A percentile compares a stretch with the other conserved stretches of the same genome.
Evolutionary conservation across 805 yeast species (phyloP).

Genomic region (Starmerella tilneyi): DNA sequence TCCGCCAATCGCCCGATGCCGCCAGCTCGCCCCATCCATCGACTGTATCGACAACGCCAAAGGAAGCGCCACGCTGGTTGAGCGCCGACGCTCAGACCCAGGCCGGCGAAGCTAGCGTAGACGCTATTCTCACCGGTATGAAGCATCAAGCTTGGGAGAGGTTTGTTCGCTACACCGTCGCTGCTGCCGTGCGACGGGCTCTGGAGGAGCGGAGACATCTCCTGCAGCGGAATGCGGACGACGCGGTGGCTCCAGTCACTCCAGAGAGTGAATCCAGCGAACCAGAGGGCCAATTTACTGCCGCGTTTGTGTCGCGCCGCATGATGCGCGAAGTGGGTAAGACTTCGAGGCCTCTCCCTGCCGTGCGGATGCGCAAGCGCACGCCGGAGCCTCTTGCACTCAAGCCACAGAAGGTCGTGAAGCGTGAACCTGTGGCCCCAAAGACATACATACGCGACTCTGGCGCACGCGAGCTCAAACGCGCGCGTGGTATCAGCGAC

Average conservation of each 20-base stretch:
- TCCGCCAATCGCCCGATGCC: background rate
- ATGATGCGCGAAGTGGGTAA: background rate
- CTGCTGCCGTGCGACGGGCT: background rate
- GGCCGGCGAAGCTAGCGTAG: background rate
- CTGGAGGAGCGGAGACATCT: background rate
- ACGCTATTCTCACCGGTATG: conserved; percentile 4
- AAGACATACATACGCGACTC: conserved; percentile 2
- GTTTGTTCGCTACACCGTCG: conserved; percentile 5
- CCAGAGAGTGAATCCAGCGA: conserved; percentile 3
- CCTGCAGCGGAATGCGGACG: background rate
- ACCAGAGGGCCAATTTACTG: background rate
- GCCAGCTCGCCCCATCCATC: background rate
- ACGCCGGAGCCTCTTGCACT: background rate
- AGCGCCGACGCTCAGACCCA: background rate
- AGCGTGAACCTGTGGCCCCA: conserved; percentile 1
- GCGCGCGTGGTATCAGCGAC: background rate
- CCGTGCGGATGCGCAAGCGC: conserved; percentile 7
- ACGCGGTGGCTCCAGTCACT: background rate
- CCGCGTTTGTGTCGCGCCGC: background rate
- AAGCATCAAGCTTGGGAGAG: background rate
- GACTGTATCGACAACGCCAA: background rate
- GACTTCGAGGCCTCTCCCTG: background rate
- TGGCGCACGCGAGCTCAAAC: background rate
- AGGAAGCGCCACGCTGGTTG: background rate
- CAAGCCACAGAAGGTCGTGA: background rate